Base-by-base conservation (phyloP, 768 basidiomycete species). In the Trametes meyenii region DNA sequence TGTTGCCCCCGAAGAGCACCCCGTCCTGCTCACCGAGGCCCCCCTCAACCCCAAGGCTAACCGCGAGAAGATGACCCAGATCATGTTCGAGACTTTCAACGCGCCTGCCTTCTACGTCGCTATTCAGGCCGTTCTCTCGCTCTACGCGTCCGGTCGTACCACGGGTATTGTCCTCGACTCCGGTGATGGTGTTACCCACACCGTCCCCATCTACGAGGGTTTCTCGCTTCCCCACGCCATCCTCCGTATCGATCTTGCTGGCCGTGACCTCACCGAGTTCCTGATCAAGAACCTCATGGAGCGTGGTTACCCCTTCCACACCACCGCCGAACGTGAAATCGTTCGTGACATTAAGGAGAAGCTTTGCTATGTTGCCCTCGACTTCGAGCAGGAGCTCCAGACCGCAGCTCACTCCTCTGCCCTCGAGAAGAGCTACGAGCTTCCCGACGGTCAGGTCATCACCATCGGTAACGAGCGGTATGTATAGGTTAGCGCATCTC, bases 1-100 rank as follows among this genome's bases (percentile, higher is more conserved):
- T 78, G 92, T 95, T 68, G 92, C 92, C 4, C 92, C 93, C 29
- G 92, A 95, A 76, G 92, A 94, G 80, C 91, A 94, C 81, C 93
- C 93, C 64, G 89, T 94, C 69, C 83, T 96, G 60, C 82, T 94
- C 73, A 96, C 93, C 63, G 93, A 96, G 77, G 93, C 93, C 29
- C 92, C 93, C 19, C 84, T 94, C 67, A 96, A 96, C 81, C 92
- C 93, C 68, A 94, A 94, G 80, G 89, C 89, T 58, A 94, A 94
- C 80, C 80, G 92, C 70, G 92, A 94, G 81, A 92, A 93, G 84
- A 93, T 90, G 89, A 94, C 92, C 65, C 92, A 95, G 76, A 94
- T 93, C 85, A 94, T 94, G 92, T 95, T 95, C 76, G 92, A 95
- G 80, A 95, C 92, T 13, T 94, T 94, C 85, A 94, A 94, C 75